Percentiles rank a stretch among this genome's conserved stretches.
These are phyloP conservation scores for Cunninghamia lanceolata DNA, from an alignment of 75 land plant genomes.

Conservation along the genomic window DNA sequence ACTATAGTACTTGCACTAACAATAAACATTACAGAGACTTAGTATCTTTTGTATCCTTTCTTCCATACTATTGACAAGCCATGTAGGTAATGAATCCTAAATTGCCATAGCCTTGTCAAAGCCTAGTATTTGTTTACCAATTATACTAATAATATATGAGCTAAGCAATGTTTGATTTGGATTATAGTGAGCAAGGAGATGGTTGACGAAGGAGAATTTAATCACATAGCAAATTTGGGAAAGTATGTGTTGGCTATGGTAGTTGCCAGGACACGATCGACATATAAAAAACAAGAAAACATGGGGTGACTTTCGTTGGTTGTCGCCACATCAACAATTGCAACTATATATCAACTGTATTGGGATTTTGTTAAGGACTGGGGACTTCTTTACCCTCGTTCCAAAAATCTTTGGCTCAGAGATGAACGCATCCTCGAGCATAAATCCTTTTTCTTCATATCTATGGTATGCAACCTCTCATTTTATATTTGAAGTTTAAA, in stretches of 20 bases:
- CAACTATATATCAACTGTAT: constrained; percentile 86
- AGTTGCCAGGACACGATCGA: constrained; percentile 74
- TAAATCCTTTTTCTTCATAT: constrained; percentile 71
- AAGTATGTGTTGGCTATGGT: constrained; percentile 92
- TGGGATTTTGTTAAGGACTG: constrained; percentile 94
- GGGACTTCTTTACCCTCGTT: constrained; percentile 73
- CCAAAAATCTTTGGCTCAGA: constrained; percentile 80
- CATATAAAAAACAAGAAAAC: constrained; percentile 53
- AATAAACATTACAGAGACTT: constrained; percentile 52
- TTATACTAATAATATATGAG: not conserved
- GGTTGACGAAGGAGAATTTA: constrained; percentile 73
- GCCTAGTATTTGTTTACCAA: not conserved
- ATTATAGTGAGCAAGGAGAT: constrained; percentile 76
- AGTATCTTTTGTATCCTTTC: constrained; percentile 83
- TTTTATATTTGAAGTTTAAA: not conserved
- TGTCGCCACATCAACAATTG: constrained; percentile 67
- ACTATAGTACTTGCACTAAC: constrained; percentile 61
- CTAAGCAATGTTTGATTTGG: too few species aligned
- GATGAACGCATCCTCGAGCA: constrained; percentile 70
- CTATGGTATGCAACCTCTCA: constrained; percentile 62
- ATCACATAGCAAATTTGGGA: constrained; percentile 70
- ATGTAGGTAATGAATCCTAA: constrained; percentile 64
- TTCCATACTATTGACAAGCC: constrained; percentile 96
- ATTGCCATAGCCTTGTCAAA: not conserved
- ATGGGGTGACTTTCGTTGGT: constrained; percentile 58